Evolutionary conservation across 441 rosid species (phyloP), one percentile per base, ranked within the genome.

Genomic region (Pelargonium fulgidum): DNA sequence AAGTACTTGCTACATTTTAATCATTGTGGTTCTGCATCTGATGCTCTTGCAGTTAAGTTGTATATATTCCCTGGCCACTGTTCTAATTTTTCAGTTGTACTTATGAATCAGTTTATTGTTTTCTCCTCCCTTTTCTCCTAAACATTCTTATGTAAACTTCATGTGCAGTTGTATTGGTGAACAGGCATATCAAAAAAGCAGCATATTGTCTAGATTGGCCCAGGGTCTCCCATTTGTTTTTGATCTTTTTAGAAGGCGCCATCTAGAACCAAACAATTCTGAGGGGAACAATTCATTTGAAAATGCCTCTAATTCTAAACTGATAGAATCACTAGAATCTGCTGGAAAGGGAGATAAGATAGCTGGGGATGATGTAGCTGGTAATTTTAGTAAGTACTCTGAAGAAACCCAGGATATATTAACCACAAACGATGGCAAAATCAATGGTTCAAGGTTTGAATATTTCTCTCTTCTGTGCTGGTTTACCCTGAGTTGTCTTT

Each of bases 131-230:
- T 71, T 36, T 71, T 24, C 8, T 22, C 62, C 13, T 19, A 58
- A 58, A 44, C 69, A 50, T 59, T 76, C 69, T 80, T 68, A 71
- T 62, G 52, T 64, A 70, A 73, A 62, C 73, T 61, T 76, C 68
- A 44, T 77, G 36, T 70, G 66, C 82, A 90, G 93, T 64, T 82
- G 79, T 72, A 39, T 67, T 66, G 78, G 79, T 47, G 79, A 73
- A 11, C 75, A 70, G 54, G 56, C 79, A 54, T 77, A 81, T 54
- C 74, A 68, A 65, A 80, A 76, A 70, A 81, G 81, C 77, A 78
- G 77, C 84, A 77, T 89, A 62, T 80, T 93, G 20, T 88, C 92
- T 39, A 87, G 87, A 77, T 80, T 91, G 72, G 91, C 81, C 19
- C 79, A 68, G 74, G 85, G 73, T 78, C 76, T 89, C 62, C 96